These are phyloP conservation scores for Aquilaria yunnanensis DNA, from an alignment of 345 rosid genomes.

Conservation along the genomic window DNA sequence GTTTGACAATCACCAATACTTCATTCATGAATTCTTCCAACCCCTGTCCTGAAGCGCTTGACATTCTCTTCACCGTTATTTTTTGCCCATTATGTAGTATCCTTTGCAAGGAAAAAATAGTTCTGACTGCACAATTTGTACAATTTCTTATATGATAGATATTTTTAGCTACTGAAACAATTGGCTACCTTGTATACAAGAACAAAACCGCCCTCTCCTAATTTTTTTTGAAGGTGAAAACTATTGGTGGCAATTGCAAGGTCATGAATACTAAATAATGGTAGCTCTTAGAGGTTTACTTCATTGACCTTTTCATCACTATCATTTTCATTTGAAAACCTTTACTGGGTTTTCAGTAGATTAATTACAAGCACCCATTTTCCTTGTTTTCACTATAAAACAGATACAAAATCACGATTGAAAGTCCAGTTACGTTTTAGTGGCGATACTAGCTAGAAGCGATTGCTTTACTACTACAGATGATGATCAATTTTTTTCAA, in stretches of 20 bases:
- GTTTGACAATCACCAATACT: slow-evolving; percentile 44
- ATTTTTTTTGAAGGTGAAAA: slow-evolving; percentile 27
- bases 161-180: background rate
- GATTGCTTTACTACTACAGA: no score
- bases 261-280: slow-evolving; percentile 30
- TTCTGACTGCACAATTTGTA: background rate
- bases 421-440: no score
- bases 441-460: no score
- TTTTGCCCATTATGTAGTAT: slow-evolving; percentile 29
- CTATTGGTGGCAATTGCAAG: slow-evolving; percentile 29
- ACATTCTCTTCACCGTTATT: slow-evolving; percentile 56
- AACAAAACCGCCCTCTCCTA: slow-evolving; percentile 23
- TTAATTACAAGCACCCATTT: no score
- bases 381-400: no score
- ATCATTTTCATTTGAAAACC: background rate
- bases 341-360: no score
- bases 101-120: slow-evolving; percentile 30
- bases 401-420: no score
- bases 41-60: slow-evolving; percentile 58
- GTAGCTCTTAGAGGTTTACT: slow-evolving; percentile 17
- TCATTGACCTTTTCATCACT: background rate
- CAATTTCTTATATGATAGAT: background rate
- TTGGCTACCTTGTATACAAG: slow-evolving; percentile 18
- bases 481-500: no score
- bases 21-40: slow-evolving; percentile 50